phyloP scores from a whole-genome alignment of 2,329 filamentous ascomycete species.

The Mariannaea elegans region DNA sequence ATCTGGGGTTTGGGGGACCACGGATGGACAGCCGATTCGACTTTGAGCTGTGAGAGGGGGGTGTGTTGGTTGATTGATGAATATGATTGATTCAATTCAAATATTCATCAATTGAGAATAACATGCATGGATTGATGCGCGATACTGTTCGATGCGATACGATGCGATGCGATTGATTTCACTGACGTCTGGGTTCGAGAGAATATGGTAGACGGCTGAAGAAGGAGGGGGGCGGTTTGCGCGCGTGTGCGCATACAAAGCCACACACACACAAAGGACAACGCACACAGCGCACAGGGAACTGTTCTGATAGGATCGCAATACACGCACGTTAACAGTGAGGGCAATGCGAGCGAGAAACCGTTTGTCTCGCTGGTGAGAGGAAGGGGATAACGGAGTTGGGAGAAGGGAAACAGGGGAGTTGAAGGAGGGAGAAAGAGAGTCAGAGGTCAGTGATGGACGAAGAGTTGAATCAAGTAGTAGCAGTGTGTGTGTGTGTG shows the following conservation, averaged over 20 bases:
- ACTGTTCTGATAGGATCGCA: conserved; percentile 2
- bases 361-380: conserved; percentile 9
- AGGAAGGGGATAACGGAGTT: conserved; percentile 16
- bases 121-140: background rate
- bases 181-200: conserved; percentile 6
- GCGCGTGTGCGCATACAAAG: conserved; percentile 38
- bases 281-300: conserved; percentile 18
- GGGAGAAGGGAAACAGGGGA: conserved; percentile 13
- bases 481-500: conserved; percentile 2
- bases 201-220: background rate
- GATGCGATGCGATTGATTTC: conserved; percentile 16
- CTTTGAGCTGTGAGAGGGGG: conserved; percentile 10
- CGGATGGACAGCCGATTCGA: conserved; percentile 32
- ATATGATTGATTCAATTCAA: conserved; percentile 26
- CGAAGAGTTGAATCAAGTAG: conserved; percentile 1
- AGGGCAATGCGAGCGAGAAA: conserved; percentile 13
- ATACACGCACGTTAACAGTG: conserved; percentile 11
- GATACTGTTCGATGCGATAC: background rate
- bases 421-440: conserved; percentile 10
- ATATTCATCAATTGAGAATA: background rate
- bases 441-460: conserved; percentile 16
- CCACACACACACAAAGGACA: conserved; percentile 26
- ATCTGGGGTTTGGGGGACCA: conserved; percentile 29
- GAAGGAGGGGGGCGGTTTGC: conserved; percentile 26
- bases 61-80: conserved; percentile 17